These are phyloP conservation scores for Boletus tylopilopsis DNA, from an alignment of 768 basidiomycete genomes.

Conservation along the genomic window DNA sequence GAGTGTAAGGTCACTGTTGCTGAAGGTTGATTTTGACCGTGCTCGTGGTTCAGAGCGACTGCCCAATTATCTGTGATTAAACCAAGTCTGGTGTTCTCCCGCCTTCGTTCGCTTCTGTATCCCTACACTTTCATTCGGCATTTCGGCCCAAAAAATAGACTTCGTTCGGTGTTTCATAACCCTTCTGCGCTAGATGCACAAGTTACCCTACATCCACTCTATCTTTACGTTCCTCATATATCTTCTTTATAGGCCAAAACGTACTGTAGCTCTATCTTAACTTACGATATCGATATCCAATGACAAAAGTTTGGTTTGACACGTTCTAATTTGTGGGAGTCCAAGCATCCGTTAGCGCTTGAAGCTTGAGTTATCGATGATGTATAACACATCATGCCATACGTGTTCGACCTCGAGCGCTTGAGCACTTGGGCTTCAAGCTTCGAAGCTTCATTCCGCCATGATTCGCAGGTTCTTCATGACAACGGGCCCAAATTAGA, in stretches of 20 bases:
- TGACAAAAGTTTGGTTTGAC: conserved; percentile 10
- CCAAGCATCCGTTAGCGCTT: too few relatives aligned
- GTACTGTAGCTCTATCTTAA: conserved; percentile 23
- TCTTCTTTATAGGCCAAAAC: conserved; percentile 12
- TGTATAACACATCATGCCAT: too few relatives aligned
- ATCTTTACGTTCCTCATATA: conserved; percentile 8
- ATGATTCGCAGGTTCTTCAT: too few relatives aligned
- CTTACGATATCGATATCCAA: conserved; percentile 16
- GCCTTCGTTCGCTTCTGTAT: conserved; percentile 25
- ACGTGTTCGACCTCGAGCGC: too few relatives aligned
- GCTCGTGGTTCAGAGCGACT: conserved; percentile 43
- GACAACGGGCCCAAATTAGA: too few relatives aligned
- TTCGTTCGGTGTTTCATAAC: conserved; percentile 26
- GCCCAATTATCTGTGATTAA: conserved; percentile 48
- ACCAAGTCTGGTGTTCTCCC: neutral
- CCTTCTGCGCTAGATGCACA: conserved; percentile 15
- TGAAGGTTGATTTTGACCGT: neutral
- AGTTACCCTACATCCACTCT: conserved; percentile 13
- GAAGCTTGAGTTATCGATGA: too few relatives aligned
- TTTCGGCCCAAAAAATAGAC: conserved; percentile 7
- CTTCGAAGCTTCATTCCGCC: too few relatives aligned
- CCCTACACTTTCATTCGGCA: conserved; percentile 7
- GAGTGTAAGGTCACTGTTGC: conserved; percentile 22
- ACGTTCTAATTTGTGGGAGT: neutral
- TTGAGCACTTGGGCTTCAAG: too few relatives aligned